A percentile compares a stretch with the other conserved stretches of the same genome.
These are phyloP conservation scores for Scheffersomyces lignosus DNA, from an alignment of 805 yeast genomes.

Conservation along the genomic window DNA sequence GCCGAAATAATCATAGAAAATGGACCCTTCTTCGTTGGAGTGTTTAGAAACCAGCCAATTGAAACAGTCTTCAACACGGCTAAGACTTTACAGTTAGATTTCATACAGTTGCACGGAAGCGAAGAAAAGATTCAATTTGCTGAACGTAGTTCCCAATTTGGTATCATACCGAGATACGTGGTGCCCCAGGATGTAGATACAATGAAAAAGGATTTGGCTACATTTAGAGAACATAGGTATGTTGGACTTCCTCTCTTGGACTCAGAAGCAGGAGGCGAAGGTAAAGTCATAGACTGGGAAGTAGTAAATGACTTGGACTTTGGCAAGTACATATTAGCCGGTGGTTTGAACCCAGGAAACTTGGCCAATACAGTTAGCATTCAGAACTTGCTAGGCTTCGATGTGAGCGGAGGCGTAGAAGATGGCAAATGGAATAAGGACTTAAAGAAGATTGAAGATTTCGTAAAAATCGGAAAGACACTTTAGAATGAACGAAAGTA, in stretches of 20 bases:
- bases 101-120: constrained; percentile 85
- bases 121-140: constrained; percentile 52
- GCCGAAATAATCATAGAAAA: constrained; percentile 26
- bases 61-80: constrained; percentile 55
- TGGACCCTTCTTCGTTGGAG: constrained; percentile 84
- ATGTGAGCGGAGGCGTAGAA: constrained; percentile 95
- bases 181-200: constrained; percentile 51
- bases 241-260: constrained; percentile 71
- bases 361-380: constrained; percentile 53
- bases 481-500: too few relatives aligned
- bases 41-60: constrained; percentile 77
- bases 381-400: constrained; percentile 79
- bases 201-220: constrained; percentile 23
- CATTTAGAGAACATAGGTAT: constrained; percentile 14
- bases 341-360: constrained; percentile 82
- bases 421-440: constrained; percentile 70
- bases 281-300: constrained; percentile 75
- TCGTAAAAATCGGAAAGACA: constrained; percentile 52
- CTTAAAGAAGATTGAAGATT: constrained; percentile 54
- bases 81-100: constrained; percentile 55
- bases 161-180: constrained; percentile 73
- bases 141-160: constrained; percentile 39
- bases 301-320: constrained; percentile 31
- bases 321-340: constrained; percentile 69
- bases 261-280: constrained; percentile 91